Base-by-base conservation (phyloP, 1,139 yeast species). In the Fermentozyma sake region DNA sequence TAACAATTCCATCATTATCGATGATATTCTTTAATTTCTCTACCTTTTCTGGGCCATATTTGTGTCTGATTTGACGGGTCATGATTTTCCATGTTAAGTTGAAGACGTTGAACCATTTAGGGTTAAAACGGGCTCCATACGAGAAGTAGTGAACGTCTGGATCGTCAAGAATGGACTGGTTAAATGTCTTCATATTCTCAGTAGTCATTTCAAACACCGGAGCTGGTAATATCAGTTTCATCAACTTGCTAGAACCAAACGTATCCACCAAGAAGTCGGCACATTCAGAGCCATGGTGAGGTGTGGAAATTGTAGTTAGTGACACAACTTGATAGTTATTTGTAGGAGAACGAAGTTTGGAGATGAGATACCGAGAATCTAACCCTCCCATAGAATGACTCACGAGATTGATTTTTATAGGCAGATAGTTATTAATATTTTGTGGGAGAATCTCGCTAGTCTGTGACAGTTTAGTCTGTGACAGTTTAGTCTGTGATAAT, bases 351-450 rank as follows among this genome's bases (percentile, higher is more conserved):
- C 64, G 58, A 10, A 80, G 51, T 29, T 71, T 59, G 0, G 85
- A 69, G 2, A 85, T 81, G 40, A 87, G 55, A 46, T 79, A 84
- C 27, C 96, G 57, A 20, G 89, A 75, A 50, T 87, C 96, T 22
- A 87, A 58, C 0, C 96, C 96, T 6, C 96, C 96, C 96, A 87
- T 86, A 0, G 95, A 85, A 49, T 87, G 96, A n/a, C 94, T 93
- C 12, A 87, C 66, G 20, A 87, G 53, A 48, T 87, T 87, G 10
- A 87, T 59, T 35, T 76, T 75, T 16, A 67, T 48, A 24, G 61
- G 64, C 19, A 59, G 52, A 10, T 50, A 40, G 5, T 38, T 14
- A 6, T 18, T n/a, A n/a, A n/a, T n/a, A n/a, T n/a, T n/a, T n/a
- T n/a, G n/a, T n/a, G n/a, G n/a, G n/a, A n/a, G n/a, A n/a, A n/a